Base-by-base conservation (phyloP, 306 rosid genomes). In the Fragaria ananassa region DNA sequence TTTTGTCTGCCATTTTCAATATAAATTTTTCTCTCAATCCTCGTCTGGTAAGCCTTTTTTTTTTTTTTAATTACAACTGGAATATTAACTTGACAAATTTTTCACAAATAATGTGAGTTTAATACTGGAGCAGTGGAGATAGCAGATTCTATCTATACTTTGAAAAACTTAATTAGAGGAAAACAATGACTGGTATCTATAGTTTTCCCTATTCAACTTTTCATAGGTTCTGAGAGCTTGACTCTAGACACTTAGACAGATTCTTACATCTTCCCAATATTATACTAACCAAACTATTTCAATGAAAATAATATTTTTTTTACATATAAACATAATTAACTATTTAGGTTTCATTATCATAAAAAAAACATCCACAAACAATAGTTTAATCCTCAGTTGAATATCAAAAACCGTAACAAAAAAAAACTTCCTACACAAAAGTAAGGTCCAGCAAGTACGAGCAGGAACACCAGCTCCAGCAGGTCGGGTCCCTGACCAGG, bases 401-500 rank as follows among this genome's bases (percentile, higher is more conserved):
- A 62, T 6, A 42, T 9, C 6, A 8, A 54, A 39, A 39, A n/a
- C 1, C n/a, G 13, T 17, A 23, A 54, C 23, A 2, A 42, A 42
- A 68, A 74, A 46, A 49, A 37, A 5, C 13, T 45, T 65, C 39
- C 78, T 57, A 66, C 65, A 60, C 76, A 72, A n/a, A 61, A 77
- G 58, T 81, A 39, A 4, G 78, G 37, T 11, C 39, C 3, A 58
- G 25, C 49, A 90, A 63, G 85, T 4, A 13, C 91, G 92, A 27
- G 78, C 80, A 34, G 92, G 85, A 53, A 67, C 85, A 25, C 68
- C 84, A 3, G 34, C 82, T 49, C 89, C 96, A 53, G 87, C 84
- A 46, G 91, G 83, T 35, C 92, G 23, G 96, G 88, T 3, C 83
- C 89, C 77, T 85, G 91, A 39, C 92, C 92, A 29, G 96, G 96